A percentile compares a stretch with the other conserved stretches of the same genome.
Evolutionary conservation across 148 eudicot genomes (phyloP).

Genomic region (Selenicereus undatus): DNA sequence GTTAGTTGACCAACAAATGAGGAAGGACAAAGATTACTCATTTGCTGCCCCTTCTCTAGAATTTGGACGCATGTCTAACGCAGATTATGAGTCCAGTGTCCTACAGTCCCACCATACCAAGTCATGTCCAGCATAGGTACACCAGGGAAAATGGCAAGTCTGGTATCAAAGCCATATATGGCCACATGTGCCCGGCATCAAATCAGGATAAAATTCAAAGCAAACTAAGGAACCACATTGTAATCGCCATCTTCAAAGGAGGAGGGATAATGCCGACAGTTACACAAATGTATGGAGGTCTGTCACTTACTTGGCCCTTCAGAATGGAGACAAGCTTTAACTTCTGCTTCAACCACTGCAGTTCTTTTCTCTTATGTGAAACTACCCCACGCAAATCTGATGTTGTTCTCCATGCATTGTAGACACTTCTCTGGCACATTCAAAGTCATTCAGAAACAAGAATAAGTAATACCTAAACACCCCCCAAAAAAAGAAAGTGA

Average conservation of each 20-base stretch:
- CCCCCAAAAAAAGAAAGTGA: not conserved
- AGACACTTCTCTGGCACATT: conserved; percentile 64
- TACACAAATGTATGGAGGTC: not conserved
- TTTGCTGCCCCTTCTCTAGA: not conserved
- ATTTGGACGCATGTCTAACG: not conserved
- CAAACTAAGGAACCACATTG: not conserved
- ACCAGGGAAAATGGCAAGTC: not conserved
- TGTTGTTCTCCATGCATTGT: conserved; percentile 58
- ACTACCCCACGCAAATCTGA: conserved; percentile 52
- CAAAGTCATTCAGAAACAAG: conserved; percentile 20
- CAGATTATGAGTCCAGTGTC: too few species aligned
- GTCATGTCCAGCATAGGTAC: not conserved
- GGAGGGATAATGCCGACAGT: not conserved
- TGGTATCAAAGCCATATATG: not conserved
- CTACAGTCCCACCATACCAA: not conserved
- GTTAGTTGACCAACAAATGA: too few species aligned
- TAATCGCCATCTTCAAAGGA: not conserved
- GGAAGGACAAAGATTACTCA: not conserved
- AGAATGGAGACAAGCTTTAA: conserved; percentile 61
- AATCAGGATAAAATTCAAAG: not conserved
- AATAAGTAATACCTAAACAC: not conserved
- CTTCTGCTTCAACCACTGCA: conserved; percentile 54
- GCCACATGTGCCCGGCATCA: not conserved
- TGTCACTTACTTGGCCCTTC: conserved; percentile 62
- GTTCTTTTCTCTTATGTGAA: conserved; percentile 46